A percentile compares a stretch with the other conserved stretches of the same genome.
Conservation (phyloP, 139 green algal genomes). For the Gonium pectorale region DNA sequence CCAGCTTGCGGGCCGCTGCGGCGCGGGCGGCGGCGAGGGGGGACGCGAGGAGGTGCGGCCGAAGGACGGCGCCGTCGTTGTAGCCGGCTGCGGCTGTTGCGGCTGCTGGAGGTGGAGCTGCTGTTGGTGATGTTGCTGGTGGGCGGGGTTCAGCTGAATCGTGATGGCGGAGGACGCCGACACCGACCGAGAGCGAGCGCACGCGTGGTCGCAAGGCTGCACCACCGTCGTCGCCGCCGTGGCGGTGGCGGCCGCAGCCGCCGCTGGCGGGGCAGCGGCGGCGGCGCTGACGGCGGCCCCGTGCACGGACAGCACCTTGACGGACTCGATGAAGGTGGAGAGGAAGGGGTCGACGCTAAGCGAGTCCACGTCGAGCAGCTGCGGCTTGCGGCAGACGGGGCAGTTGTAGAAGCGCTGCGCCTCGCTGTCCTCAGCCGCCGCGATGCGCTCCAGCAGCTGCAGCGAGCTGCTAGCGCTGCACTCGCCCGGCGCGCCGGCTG, state of each 20-base stretch:
- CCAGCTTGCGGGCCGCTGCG: not conserved
- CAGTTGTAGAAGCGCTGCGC: constrained; percentile 74
- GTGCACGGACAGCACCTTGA: constrained; percentile 53
- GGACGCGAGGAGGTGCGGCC: too few species aligned
- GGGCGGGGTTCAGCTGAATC: too few species aligned
- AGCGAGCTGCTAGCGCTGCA: not conserved
- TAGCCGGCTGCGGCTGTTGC: not conserved
- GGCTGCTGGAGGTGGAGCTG: not conserved
- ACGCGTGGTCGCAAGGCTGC: too few species aligned
- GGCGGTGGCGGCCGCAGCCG: not conserved
- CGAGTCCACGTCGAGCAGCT: constrained; percentile 80
- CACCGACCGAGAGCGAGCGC: too few species aligned
- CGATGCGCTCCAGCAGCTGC: constrained; percentile 39
- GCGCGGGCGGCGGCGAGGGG: not conserved
- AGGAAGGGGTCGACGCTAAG: constrained; percentile 83
- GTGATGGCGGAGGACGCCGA: too few species aligned
- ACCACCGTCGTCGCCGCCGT: not conserved
- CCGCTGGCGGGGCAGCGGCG: not conserved
- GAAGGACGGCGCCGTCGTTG: too few species aligned
- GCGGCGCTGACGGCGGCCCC: not conserved
- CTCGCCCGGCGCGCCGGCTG: not conserved
- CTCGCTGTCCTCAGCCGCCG: constrained; percentile 28
- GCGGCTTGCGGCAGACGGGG: constrained; percentile 82
- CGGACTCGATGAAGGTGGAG: constrained; percentile 70
- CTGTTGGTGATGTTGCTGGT: too few species aligned